Evolutionary conservation across 2,329 filamentous ascomycete genomes (phyloP), one percentile per base, ranked within the genome.

Genomic region (Colletotrichum zoysiae): DNA sequence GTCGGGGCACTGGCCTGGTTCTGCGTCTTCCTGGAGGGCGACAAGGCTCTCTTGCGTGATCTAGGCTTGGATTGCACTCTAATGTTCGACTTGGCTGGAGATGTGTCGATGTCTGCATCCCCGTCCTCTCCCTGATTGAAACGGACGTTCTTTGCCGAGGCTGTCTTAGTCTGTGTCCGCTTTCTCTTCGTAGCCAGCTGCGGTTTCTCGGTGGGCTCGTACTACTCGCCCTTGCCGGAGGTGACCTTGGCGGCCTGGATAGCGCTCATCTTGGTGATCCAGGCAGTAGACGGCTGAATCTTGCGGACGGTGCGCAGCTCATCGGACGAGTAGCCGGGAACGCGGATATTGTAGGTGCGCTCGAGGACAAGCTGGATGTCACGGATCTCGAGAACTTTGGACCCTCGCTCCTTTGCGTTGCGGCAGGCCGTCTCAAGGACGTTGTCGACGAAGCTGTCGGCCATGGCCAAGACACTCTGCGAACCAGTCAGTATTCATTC

Each of bases 251-350:
- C 94, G 1, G 95, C 95, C 83, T 97, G 95, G 20, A 99, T 92
- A 33, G 96, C 95, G 78, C 95, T 95, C 92, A 99, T 97, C 87
- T 99, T 99, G 76, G 93, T 92, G 74, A 96, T 95, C 95, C 96
- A 99, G 30, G 91, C 93, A 20, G 92, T 86, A 26, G 94, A 91
- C 2, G 96, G 96, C 80, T 96, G 93, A 65, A 97, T 92, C 85
- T 98, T 98, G 80, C 95, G 92, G 40, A 98, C 95, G 0, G 95
- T 98, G 69, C 96, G 91, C 72, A 98, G 89, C 83, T 99, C 96
- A 79, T 99, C 96, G 4, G 95, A 93, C 0, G 94, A 94, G 83
- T 97, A 98, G 16, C 96, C 96, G 0, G 96, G 96, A 70, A 99
- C 95, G 67, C 93, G 92, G 78, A 96, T 95, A 82, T 96, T 96